Evolutionary conservation across 2,329 filamentous ascomycete species (phyloP).

Genomic region (Cephalotrichum gorgonifer): DNA sequence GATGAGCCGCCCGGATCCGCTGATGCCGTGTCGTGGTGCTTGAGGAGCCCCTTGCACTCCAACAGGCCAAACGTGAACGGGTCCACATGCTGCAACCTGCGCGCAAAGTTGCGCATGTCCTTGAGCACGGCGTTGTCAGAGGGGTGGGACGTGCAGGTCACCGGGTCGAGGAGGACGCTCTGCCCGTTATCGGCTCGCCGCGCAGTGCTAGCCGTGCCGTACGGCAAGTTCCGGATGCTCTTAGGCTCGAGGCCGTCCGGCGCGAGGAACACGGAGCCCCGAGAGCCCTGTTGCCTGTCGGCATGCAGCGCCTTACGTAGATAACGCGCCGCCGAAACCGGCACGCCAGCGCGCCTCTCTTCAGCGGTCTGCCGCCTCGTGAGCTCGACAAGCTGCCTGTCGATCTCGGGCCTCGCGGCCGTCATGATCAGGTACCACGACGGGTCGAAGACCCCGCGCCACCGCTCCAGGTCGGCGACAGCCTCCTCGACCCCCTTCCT

Average conservation of each 20-base stretch:
- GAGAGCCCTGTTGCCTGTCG: neutral
- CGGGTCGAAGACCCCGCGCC: slow-evolving; percentile 8
- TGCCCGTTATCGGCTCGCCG: neutral
- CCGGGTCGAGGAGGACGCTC: neutral
- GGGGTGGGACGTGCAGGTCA: neutral
- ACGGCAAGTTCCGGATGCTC: slow-evolving; percentile 4
- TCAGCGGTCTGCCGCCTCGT: neutral
- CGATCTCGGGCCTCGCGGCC: slow-evolving; percentile 4
- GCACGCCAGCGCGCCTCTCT: slow-evolving; percentile 15
- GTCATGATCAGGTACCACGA: slow-evolving; percentile 10
- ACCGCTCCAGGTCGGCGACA: slow-evolving; percentile 8
- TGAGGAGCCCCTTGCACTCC: slow-evolving; percentile 17
- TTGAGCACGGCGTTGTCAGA: slow-evolving; percentile 7
- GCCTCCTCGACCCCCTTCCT: slow-evolving; percentile 7
- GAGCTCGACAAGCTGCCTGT: slow-evolving; percentile 5
- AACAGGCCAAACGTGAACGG: slow-evolving; percentile 18
- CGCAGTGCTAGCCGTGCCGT: slow-evolving; percentile 1
- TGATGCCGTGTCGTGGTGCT: neutral
- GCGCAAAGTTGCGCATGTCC: slow-evolving; percentile 15
- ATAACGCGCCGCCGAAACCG: slow-evolving; percentile 19
- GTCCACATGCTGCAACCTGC: slow-evolving; percentile 14
- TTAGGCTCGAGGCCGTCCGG: neutral
- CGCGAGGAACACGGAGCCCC: slow-evolving; percentile 1
- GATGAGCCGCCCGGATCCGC: slow-evolving; percentile 2
- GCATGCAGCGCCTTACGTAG: slow-evolving; percentile 19